Evolutionary conservation across 139 green algal species (phyloP), one percentile per base, ranked within the genome.

Genomic region (Picocystis salinarum): DNA sequence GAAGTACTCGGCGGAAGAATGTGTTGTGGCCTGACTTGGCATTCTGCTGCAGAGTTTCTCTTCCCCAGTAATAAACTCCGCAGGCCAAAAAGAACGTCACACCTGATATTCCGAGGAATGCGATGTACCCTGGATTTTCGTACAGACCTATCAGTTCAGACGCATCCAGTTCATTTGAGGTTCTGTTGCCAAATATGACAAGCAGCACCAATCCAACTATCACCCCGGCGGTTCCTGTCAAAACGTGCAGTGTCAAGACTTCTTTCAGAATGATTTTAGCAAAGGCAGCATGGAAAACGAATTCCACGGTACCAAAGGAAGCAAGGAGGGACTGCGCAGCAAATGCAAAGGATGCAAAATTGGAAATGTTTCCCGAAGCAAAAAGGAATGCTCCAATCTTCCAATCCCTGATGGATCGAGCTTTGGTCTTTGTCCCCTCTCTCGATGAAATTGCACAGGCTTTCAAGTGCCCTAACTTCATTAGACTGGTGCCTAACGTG

Each of bases 221-320:
- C 25, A 92, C 83, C 28, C 65, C 62, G 0, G 40, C 54, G 2
- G 75, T 92, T 6, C 77, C 73, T 2, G 62, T 15, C 4, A 92
- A 18, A 2, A 91, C 52, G 1, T 42, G 29, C 9, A 25, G 40
- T 10, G 64, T 71, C 26, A 71, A 60, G 57, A 15, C 13, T 31
- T 92, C 80, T 7, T 74, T 69, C 17, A 87, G 58, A 11, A 92
- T 69, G 4, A 75, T 59, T 4, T 46, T 67, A 1, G 75, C 71
- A 56, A 92, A 92, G 2, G 77, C 23, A 1, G 90, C 74, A 55
- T 92, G 91, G 23, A 69, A 74, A 0, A 92, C 58, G 50, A 92
- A 92, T 48, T 92, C 76, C 3, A 92, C 56, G 22, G 64, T 71
- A 3, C 80, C 80, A 15, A 92, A 62, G 3, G 76, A 76, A 1